Evolutionary conservation across 176 grass and related monocot species (phyloP).

Genomic region (Hordeum vulgare): MorexV3_pseudomolecules_assembly NC_058520.1:566183154-566183653

Average conservation of each 20-base stretch:
- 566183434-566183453: background rate
- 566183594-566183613: too few species aligned
- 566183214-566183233: conserved; percentile 29
- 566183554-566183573: background rate
- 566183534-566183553: background rate
- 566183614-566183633: too few species aligned
- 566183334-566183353: background rate
- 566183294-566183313: background rate
- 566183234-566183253: conserved; percentile 12
- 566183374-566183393: background rate
- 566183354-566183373: background rate
- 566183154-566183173: conserved; percentile 62
- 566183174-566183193: conserved; percentile 62
- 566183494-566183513: background rate
- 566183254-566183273: background rate
- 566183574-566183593: background rate
- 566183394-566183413: background rate
- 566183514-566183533: background rate
- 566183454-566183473: too few species aligned
- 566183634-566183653: background rate
- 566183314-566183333: background rate
- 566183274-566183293: conserved; percentile 30
- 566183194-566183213: conserved; percentile 45
- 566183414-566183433: background rate
- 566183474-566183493: too few species aligned